Evolutionary conservation across 1,284 basidiomycete species (phyloP).

Genomic region (Apiotrichum sp.): DNA sequence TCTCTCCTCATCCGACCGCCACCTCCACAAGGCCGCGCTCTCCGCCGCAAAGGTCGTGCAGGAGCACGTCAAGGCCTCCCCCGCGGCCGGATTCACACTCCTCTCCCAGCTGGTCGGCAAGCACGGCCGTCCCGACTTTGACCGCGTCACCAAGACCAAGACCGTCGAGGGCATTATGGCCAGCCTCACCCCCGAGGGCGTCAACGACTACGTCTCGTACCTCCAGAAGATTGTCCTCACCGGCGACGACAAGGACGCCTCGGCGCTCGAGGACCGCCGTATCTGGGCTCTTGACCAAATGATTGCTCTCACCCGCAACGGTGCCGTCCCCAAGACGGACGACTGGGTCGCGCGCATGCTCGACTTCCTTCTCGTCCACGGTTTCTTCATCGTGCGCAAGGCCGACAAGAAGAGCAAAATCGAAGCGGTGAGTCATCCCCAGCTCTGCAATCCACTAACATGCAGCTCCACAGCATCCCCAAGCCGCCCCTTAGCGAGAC

Average conservation of each 20-base stretch:
- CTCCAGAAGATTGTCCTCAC: conserved; percentile 69
- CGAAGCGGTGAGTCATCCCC: conserved; percentile 33
- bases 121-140: conserved; percentile 82
- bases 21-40: conserved; percentile 79
- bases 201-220: conserved; percentile 85
- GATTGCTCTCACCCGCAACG: conserved; percentile 68
- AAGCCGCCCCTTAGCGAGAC: conserved; percentile 68
- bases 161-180: conserved; percentile 86
- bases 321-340: conserved; percentile 73
- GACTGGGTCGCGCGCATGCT: conserved; percentile 67
- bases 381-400: conserved; percentile 68
- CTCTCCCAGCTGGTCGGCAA: conserved; percentile 80
- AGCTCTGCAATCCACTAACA: not conserved
- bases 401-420: conserved; percentile 63
- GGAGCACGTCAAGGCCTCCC: conserved; percentile 65
- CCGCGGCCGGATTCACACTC: conserved; percentile 74
- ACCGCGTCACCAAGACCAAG: conserved; percentile 86
- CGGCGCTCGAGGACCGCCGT: conserved; percentile 12
- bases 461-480: conserved; percentile 58
- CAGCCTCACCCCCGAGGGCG: conserved; percentile 86
- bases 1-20: conserved; percentile 75
- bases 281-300: conserved; percentile 85
- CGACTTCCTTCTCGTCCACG: conserved; percentile 76
- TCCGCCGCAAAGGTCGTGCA: conserved; percentile 73
- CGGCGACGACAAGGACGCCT: conserved; percentile 46